Conservation (phyloP, 768 basidiomycete genomes). For the Calvatia gigantea region DNA sequence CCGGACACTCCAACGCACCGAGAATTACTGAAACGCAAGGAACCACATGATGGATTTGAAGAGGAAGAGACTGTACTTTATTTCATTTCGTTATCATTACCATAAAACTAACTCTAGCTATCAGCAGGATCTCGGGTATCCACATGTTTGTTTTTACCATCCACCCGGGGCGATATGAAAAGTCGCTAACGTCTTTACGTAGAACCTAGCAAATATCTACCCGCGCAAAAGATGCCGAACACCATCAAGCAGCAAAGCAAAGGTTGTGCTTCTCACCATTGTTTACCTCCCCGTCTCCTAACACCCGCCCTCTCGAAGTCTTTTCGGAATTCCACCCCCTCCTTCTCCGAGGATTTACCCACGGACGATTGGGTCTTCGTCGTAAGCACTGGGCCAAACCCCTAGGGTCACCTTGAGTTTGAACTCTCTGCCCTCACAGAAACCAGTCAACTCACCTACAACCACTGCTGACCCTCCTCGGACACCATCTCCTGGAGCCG, state of each 20-base stretch:
- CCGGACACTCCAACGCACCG: slow-evolving; percentile 12
- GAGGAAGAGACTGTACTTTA: slow-evolving; percentile 24
- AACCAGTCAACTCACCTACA: neutral
- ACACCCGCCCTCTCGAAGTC: neutral
- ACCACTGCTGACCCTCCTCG: slow-evolving; percentile 20
- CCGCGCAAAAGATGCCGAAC: slow-evolving; percentile 36
- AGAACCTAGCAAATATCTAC: slow-evolving; percentile 49
- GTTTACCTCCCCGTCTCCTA: neutral
- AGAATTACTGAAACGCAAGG: slow-evolving; percentile 29
- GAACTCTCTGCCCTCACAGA: neutral
- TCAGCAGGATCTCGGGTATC: slow-evolving; percentile 38
- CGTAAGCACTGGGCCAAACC: neutral
- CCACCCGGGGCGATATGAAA: neutral
- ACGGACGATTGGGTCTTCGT: slow-evolving; percentile 5
- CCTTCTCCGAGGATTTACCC: neutral
- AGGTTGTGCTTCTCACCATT: neutral
- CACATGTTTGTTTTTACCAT: slow-evolving; percentile 31
- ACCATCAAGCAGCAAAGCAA: slow-evolving; percentile 20
- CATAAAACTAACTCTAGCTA: neutral
- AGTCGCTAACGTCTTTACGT: neutral
- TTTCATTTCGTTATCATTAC: slow-evolving; percentile 5
- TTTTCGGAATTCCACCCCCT: neutral
- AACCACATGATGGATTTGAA: slow-evolving; percentile 32
- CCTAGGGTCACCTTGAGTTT: neutral
- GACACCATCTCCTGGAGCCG: slow-evolving; percentile 20